These are phyloP conservation scores for Flueggea neowawraea DNA, from an alignment of 441 rosid genomes.

Conservation along the genomic window DNA sequence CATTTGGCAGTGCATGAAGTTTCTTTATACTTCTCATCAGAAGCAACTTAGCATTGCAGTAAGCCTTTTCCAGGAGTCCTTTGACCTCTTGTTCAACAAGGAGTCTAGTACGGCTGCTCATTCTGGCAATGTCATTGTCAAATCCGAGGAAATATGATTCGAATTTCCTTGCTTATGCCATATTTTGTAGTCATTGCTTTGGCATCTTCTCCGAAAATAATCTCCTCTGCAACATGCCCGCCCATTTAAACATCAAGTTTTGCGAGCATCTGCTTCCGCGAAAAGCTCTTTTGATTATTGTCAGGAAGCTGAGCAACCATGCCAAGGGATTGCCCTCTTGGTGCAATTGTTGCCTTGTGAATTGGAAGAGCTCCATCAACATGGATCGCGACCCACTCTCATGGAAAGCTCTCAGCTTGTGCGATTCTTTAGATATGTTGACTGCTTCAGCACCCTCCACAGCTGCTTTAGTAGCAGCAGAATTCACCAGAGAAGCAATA, in stretches of 20 bases:
- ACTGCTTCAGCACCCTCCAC: slow-evolving; percentile 90
- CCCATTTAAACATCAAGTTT: slow-evolving; percentile 92
- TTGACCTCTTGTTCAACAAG: slow-evolving; percentile 81
- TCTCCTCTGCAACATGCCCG: slow-evolving; percentile 93
- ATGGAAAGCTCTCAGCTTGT: slow-evolving; percentile 79
- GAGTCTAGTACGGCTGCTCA: slow-evolving; percentile 89
- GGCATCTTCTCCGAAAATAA: slow-evolving; percentile 84
- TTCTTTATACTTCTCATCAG: slow-evolving; percentile 69
- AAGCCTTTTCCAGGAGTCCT: slow-evolving; percentile 62
- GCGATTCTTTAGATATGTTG: slow-evolving; percentile 74
- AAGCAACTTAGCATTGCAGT: slow-evolving; percentile 71
- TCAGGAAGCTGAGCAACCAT: slow-evolving; percentile 91
- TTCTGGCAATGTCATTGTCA: slow-evolving; percentile 74
- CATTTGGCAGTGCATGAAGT: slow-evolving; percentile 78
- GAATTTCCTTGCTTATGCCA: slow-evolving; percentile 93
- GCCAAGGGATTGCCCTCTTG: slow-evolving; percentile 89
- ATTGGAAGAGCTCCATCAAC: slow-evolving; percentile 95
- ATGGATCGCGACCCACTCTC: slow-evolving; percentile 92
- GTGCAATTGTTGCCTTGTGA: slow-evolving; percentile 95
- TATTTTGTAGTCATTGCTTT: slow-evolving; percentile 82
- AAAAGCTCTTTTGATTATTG: slow-evolving; percentile 62
- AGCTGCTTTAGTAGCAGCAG: slow-evolving; percentile 87
- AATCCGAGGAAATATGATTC: slow-evolving; percentile 69
- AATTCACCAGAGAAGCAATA: slow-evolving; percentile 79
- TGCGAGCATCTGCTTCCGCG: slow-evolving; percentile 94